Evolutionary conservation across 2,329 filamentous ascomycete genomes (phyloP), one percentile per base, ranked within the genome.

Genomic region (Aspergillus candidus): DNA sequence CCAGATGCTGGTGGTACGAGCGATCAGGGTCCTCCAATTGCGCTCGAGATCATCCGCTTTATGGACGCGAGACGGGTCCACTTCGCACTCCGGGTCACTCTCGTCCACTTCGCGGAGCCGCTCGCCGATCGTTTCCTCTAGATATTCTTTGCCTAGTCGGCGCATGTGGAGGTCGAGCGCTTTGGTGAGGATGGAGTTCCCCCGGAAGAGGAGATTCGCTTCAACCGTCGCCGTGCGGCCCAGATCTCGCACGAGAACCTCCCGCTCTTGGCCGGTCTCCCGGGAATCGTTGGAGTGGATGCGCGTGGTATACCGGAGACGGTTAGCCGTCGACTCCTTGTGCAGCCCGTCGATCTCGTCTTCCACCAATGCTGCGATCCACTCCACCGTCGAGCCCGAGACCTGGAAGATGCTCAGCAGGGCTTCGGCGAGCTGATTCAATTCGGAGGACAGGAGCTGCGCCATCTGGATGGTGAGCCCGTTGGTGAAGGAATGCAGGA

Each of bases 391-490:
- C 32, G 80, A 80, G 0, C 88, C 88, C 2, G 89, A 91, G 3
- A 94, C 90, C 61, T 98, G 93, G 58, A 91, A 98, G 41, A 98
- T 94, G 62, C 97, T 94, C 51, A 97, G 72, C 32, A 97, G 80
- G 22, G 86, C 82, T 60, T 96, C 90, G 2, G 89, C 86, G 7
- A 97, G 67, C n/a, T 80, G 77, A 41, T 85, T 84, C 30, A 96
- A 73, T 58, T 88, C 86, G 2, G 82, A 79, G 0, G 88, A 85
- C 43, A 96, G 75, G 44, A 86, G 79, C 35, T 86, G 80, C 2
- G 88, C 83, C 53, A 98, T 86, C 61, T 94, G 86, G 32, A 87
- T 76, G 0, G 91, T 96, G 44, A 98, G 72, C 0, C 87, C 86
- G 30, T 86, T 84, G 32, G 82, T 81, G 62, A 97, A 96, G 5